A percentile compares a stretch with the other conserved stretches of the same genome.
These are phyloP conservation scores for Podospora anserina DNA, from an alignment of 495 filamentous ascomycete species.

Conservation along the genomic window DNA sequence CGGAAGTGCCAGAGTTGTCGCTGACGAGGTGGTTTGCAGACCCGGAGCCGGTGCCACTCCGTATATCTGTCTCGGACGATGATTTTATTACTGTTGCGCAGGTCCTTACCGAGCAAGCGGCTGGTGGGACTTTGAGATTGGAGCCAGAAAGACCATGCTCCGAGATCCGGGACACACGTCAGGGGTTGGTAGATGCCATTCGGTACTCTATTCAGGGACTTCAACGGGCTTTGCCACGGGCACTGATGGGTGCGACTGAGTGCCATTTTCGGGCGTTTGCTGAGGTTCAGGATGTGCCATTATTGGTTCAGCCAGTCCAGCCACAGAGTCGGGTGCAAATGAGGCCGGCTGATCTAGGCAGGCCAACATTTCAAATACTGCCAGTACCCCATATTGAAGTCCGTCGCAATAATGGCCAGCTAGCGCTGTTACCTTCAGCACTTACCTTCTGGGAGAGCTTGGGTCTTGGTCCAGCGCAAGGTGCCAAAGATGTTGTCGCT, in stretches of 20 bases:
- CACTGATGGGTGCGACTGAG: conserved; percentile 33
- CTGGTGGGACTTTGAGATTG: conserved; percentile 41
- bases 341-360: conserved; percentile 39
- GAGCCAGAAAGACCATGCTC: conserved; percentile 10
- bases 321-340: conserved; percentile 44
- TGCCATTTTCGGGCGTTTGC: conserved; percentile 47
- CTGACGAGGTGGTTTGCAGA: conserved; percentile 50
- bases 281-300: conserved; percentile 53
- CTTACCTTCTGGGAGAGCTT: conserved; percentile 89
- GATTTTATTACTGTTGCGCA: conserved; percentile 59
- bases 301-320: conserved; percentile 43
- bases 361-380: conserved; percentile 46
- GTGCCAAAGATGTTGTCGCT: conserved; percentile 72
- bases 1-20: conserved; percentile 42
- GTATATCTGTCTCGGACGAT: conserved; percentile 42
- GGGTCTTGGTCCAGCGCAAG: conserved; percentile 73
- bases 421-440: conserved; percentile 76
- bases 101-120: conserved; percentile 59
- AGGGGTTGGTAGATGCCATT: conserved; percentile 35
- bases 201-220: conserved; percentile 43
- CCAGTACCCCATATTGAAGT: conserved; percentile 71
- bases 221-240: conserved; percentile 36
- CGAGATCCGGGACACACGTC: conserved; percentile 28
- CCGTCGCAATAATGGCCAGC: conserved; percentile 65
- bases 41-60: conserved; percentile 43